These are phyloP conservation scores for Bolboschoenoplectus hybrid DNA, from an alignment of 202 grass and related monocot genomes.

Conservation along the genomic window DNA sequence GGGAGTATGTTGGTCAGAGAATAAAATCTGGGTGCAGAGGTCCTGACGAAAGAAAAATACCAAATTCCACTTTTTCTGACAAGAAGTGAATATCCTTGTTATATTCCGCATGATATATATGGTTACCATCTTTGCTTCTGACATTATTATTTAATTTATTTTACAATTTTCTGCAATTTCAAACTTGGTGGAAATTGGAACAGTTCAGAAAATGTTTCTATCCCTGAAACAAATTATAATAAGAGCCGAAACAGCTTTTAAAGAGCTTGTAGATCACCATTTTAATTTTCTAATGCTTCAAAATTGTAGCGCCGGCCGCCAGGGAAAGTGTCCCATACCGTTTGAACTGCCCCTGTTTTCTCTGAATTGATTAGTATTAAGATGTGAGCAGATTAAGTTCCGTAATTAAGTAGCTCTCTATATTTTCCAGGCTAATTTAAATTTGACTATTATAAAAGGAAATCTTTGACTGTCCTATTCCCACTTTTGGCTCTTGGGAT, in stretches of 20 bases:
- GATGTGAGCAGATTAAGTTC: neutral
- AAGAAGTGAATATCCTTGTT: neutral
- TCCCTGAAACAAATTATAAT: neutral
- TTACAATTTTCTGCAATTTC: neutral
- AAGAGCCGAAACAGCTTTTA: neutral
- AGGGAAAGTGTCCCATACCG: constrained; percentile 9
- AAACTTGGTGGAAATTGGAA: neutral
- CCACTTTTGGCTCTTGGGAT: neutral
- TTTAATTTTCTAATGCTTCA: neutral
- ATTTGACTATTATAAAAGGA: neutral
- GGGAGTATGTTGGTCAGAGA: neutral
- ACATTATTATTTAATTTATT: constrained; percentile 1
- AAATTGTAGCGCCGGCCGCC: neutral
- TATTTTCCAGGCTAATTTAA: neutral
- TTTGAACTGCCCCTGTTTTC: neutral
- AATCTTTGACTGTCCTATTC: neutral
- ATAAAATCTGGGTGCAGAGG: neutral
- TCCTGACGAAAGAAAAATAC: neutral
- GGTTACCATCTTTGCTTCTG: neutral
- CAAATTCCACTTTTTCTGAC: neutral
- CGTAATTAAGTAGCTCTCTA: constrained; percentile 3
- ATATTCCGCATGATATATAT: neutral
- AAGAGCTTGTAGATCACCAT: neutral
- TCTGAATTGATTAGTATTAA: neutral
- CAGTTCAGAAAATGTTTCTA: neutral